Conservation (phyloP, 1,284 basidiomycete genomes). For the Puccinia triticina region DNA sequence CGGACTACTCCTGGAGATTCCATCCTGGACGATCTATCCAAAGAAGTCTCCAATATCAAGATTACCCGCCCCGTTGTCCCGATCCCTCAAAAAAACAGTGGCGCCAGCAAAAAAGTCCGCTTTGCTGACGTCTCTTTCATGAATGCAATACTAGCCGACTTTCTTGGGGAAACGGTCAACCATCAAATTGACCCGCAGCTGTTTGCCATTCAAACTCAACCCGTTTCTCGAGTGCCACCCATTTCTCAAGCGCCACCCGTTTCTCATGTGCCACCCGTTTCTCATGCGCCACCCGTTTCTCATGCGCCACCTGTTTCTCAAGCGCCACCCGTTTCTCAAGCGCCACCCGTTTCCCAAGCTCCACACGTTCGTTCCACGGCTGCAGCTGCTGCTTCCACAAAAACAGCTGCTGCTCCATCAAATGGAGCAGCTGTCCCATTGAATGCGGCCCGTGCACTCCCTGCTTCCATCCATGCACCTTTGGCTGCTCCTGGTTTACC, state of each 20-base stretch:
- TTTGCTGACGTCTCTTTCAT: not conserved
- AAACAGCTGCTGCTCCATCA: too few species aligned
- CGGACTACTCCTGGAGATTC: slow-evolving; percentile 9
- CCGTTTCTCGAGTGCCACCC: not conserved
- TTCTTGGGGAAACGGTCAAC: not conserved
- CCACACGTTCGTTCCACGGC: not conserved
- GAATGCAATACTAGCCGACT: slow-evolving; percentile 8
- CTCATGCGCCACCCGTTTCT: not conserved
- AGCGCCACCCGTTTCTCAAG: not conserved
- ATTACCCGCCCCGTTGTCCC: not conserved
- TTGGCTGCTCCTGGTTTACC: too few species aligned
- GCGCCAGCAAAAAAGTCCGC: not conserved
- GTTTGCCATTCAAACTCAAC: not conserved
- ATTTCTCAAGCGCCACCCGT: not conserved
- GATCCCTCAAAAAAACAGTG: not conserved
- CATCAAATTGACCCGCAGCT: not conserved
- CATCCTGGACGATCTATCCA: not conserved
- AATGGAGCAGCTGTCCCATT: too few species aligned
- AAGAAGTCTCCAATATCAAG: not conserved
- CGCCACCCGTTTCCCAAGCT: not conserved
- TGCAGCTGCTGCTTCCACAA: too few species aligned
- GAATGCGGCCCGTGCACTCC: too few species aligned
- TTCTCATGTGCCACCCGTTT: not conserved
- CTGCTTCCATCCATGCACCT: too few species aligned
- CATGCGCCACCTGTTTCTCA: not conserved